Evolutionary conservation across 805 yeast species (phyloP), one percentile per base, ranked within the genome.

Genomic region (Schwanniomyces occidentalis): DNA sequence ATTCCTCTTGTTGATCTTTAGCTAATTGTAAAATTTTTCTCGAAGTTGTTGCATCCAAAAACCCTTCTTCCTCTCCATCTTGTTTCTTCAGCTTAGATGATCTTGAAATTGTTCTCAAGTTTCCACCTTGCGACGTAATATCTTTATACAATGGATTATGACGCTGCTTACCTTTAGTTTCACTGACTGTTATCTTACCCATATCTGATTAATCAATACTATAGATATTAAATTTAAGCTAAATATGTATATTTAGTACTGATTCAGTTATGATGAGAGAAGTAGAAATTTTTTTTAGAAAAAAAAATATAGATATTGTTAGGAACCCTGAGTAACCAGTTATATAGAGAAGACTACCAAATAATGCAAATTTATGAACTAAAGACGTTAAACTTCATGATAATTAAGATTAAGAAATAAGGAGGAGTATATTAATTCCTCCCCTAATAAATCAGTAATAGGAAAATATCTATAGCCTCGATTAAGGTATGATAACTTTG

Each of bases 21-120:
- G 99, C 99, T 42, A 93, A 71, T 56, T 85, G 86, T 46, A 93
- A 69, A 59, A 93, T 90, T 63, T 79, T 87, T 60, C 95, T 73
- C 1, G 97, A 86, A 19, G 87, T 67, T 13, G 78, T 70, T 13
- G 97, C 85, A 65, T 91, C 96, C 24, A 93, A 71, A 48, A 65
- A 82, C 27, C 73, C 80, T 30, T 81, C 89, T 16, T 73, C 81
- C 64, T 39, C 74, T 8, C 71, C 76, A 24, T 63, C 56, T 15
- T 65, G 61, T 28, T 60, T 56, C 40, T 54, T 56, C 10, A 40
- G 8, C n/a, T 41, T 38, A 6, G 41, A 31, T 12, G 56, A 40
- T 40, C 71, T 61, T 6, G 67, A 56, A 8, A 48, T 46, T 1
- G 67, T 38, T 57, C 84, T 80, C 48, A 87, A 71, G 35, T 74